Percentiles rank a stretch among this genome's conserved stretches.
These are phyloP conservation scores for Pleurotus ostreatus DNA, from an alignment of 768 basidiomycete species.

Conservation along the genomic window DNA sequence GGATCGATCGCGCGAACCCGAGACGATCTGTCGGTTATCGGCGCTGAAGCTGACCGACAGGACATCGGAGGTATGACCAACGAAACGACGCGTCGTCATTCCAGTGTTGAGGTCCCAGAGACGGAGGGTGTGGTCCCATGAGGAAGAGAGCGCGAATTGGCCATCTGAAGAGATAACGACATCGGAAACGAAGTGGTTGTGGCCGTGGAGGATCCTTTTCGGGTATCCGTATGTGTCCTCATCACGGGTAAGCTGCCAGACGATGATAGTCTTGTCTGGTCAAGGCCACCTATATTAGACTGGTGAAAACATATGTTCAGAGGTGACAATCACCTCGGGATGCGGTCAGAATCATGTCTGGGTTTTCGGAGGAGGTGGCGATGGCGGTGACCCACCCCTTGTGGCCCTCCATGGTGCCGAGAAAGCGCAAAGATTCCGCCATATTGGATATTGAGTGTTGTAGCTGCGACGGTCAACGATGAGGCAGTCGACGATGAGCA, in stretches of 20 bases:
- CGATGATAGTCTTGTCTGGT: slow-evolving; percentile 98
- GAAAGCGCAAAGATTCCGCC: slow-evolving; percentile 85
- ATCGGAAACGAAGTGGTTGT: slow-evolving; percentile 99
- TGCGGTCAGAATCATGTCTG: slow-evolving; percentile 97
- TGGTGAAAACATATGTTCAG: not conserved
- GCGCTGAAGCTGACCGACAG: slow-evolving; percentile 99
- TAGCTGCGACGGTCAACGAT: slow-evolving; percentile 24
- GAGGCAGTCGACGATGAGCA: slow-evolving; percentile 25
- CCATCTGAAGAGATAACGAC: slow-evolving; percentile 99
- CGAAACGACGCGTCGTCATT: slow-evolving; percentile 91
- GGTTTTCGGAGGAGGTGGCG: slow-evolving; percentile 97
- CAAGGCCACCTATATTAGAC: slow-evolving; percentile 21
- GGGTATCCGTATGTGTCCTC: slow-evolving; percentile 92
- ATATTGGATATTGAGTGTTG: slow-evolving; percentile 43
- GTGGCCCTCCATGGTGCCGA: slow-evolving; percentile 90
- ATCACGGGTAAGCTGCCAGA: slow-evolving; percentile 96
- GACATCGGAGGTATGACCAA: slow-evolving; percentile 97
- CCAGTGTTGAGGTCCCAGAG: slow-evolving; percentile 99
- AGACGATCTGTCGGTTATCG: slow-evolving; percentile 99
- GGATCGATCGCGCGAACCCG: slow-evolving; percentile 91
- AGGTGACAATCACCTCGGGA: slow-evolving; percentile 72
- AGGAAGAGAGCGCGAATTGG: slow-evolving; percentile 98
- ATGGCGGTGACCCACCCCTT: slow-evolving; percentile 98
- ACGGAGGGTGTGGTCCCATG: slow-evolving; percentile 99
- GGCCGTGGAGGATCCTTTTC: slow-evolving; percentile 95